Base-by-base conservation (phyloP, 495 filamentous ascomycete genomes). In the Usnea hakonensis region DNA sequence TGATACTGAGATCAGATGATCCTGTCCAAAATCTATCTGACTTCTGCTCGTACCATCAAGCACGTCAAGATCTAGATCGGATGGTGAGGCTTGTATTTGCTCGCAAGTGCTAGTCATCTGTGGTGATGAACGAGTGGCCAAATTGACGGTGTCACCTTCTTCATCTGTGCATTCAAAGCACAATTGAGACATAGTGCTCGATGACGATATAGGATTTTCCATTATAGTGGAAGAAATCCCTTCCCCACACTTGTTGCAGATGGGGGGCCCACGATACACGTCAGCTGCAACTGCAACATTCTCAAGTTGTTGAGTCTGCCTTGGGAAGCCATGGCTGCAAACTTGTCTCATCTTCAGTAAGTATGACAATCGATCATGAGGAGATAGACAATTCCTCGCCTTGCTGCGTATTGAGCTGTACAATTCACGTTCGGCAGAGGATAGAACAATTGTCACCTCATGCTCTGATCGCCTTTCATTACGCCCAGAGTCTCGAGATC, bases 401-500 rank as follows among this genome's bases (percentile, higher is more conserved):
- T 23, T 43, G n/a, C 33, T 28, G 13, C 55, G 55, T 14, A 53
- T 53, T 5, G 43, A 57, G n/a, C 32, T 7, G 26, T 64, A 64
- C 8, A 14, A 21, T 35, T 57, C 30, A 14, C 61, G 61, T 19
- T 64, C 61, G 52, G 55, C 17, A 10, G 7, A 33, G 32, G 30
- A 64, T 13, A 64, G 55, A 1, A 23, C 6, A 28, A 64, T 44
- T 38, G 30, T 8, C 54, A 52, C 44, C 17, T 58, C 43, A 19
- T 16, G 23, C 2, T 64, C 55, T 7, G 55, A 41, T 35, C 61
- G 33, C 10, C 13, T 23, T 11, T 26, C 38, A 35, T 53, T 23
- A 21, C n/a, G 17, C 6, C 40, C 30, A 41, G 55, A 41, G 19
- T 38, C 59, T 61, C 70, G 71, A 0, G 72, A 71, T 10, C 77